These are phyloP conservation scores for Daldinia loculata DNA, from an alignment of 495 filamentous ascomycete genomes.

Conservation along the genomic window DNA sequence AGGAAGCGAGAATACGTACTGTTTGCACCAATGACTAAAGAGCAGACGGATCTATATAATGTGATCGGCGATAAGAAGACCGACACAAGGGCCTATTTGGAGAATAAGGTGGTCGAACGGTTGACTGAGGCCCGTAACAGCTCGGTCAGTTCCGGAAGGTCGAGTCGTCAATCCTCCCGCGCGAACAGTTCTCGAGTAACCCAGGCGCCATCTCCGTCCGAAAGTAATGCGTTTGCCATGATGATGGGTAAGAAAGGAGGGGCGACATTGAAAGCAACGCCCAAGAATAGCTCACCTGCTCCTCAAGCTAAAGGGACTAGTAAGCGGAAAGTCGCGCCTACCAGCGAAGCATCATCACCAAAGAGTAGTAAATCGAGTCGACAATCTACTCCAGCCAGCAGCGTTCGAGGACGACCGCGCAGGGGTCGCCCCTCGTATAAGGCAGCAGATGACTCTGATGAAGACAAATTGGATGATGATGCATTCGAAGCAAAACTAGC, in stretches of 20 bases:
- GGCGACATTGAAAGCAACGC: constrained; percentile 30
- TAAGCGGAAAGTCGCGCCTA: constrained; percentile 58
- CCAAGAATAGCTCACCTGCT: constrained; percentile 28
- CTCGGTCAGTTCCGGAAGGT: constrained; percentile 40
- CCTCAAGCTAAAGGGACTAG: constrained; percentile 40
- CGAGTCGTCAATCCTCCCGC: constrained; percentile 52
- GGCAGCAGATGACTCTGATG: constrained; percentile 63
- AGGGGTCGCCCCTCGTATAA: constrained; percentile 56
- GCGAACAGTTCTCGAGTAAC: constrained; percentile 39
- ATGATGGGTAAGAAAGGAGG: constrained; percentile 57
- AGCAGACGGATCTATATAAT: constrained; percentile 90
- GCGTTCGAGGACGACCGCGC: constrained; percentile 52
- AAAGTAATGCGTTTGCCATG: constrained; percentile 55
- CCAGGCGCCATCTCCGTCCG: constrained; percentile 29
- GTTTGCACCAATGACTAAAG: constrained; percentile 85
- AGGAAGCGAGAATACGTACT: constrained; percentile 97
- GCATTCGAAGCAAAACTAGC: constrained; percentile 77
- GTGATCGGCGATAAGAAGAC: constrained; percentile 78
- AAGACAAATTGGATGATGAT: constrained; percentile 78
- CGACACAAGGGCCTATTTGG: constrained; percentile 78
- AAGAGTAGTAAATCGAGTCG: constrained; percentile 80
- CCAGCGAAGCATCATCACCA: constrained; percentile 42
- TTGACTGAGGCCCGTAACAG: constrained; percentile 59
- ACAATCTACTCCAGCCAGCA: constrained; percentile 71
- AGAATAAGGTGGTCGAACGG: constrained; percentile 82